These are phyloP conservation scores for Blastomyces emzantsi DNA, from an alignment of 2,329 filamentous ascomycete genomes.

Conservation along the genomic window DNA sequence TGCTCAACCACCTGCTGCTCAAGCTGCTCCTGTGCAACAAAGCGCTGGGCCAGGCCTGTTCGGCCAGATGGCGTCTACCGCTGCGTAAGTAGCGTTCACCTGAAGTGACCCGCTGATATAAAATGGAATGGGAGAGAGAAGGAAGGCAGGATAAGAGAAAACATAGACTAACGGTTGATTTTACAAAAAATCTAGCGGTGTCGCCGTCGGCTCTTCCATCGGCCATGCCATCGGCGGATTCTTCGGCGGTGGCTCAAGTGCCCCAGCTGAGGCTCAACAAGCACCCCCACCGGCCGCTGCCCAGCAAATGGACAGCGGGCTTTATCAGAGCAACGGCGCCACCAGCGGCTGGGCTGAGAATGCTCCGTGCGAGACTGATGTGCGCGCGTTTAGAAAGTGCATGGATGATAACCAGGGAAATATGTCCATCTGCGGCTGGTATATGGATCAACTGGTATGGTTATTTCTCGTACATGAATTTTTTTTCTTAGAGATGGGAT, in stretches of 20 bases:
- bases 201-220: conserved; percentile 89
- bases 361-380: conserved; percentile 68
- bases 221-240: conserved; percentile 88
- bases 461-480: not conserved
- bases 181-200: conserved; percentile 55
- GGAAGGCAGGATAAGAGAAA: not conserved
- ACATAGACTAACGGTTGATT: conserved; percentile 20
- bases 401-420: conserved; percentile 93
- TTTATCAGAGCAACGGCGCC: conserved; percentile 43
- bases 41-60: conserved; percentile 73
- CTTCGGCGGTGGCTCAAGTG: conserved; percentile 64
- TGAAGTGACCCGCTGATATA: not conserved
- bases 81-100: conserved; percentile 63
- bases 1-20: conserved; percentile 44
- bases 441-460: conserved; percentile 77
- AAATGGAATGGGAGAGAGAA: not conserved
- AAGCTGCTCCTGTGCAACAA: conserved; percentile 36
- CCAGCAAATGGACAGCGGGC: conserved; percentile 42
- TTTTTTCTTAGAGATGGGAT: not conserved
- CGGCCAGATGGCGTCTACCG: conserved; percentile 94
- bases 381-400: conserved; percentile 84
- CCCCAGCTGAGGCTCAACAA: conserved; percentile 46
- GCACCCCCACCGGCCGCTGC: conserved; percentile 46
- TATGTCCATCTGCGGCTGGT: conserved; percentile 96
- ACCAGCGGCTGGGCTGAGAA: conserved; percentile 35